A percentile compares a stretch with the other conserved stretches of the same genome.
These are phyloP conservation scores for Symbiodinium natans DNA, from an alignment of 73 alveolate species.

Conservation along the genomic window DNA sequence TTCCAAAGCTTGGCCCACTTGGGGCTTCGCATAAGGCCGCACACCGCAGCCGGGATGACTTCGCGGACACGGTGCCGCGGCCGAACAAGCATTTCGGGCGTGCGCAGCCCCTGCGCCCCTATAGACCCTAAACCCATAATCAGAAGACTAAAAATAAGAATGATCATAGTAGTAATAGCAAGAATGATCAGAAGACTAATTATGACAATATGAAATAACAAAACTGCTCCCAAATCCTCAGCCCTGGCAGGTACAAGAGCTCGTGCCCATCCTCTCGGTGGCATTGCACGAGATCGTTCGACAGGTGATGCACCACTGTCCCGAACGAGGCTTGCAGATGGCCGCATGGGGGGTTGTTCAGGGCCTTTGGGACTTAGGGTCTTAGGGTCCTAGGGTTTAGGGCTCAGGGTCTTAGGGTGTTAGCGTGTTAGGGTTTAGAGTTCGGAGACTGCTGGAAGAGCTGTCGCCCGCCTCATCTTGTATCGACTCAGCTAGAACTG, in stretches of 20 bases:
- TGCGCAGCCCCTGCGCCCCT: no score
- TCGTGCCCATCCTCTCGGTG: conserved; percentile 80
- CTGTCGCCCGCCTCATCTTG: no score
- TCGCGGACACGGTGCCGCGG: neutral
- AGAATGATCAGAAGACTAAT: neutral
- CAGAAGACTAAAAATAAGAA: no score
- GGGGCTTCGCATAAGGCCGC: neutral
- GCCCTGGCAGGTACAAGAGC: conserved; percentile 21
- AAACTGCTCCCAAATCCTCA: neutral
- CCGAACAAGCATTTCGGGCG: neutral
- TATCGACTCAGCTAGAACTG: no score
- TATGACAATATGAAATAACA: neutral
- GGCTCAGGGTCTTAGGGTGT: no score
- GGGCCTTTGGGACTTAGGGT: neutral
- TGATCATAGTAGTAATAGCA: neutral
- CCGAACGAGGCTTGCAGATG: conserved; percentile 26
- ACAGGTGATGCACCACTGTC: conserved; percentile 91
- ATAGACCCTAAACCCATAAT: no score
- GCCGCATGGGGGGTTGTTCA: neutral
- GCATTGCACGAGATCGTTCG: conserved; percentile 78
- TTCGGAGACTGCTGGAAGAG: no score
- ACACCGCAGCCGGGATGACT: neutral
- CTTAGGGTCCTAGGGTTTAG: no score
- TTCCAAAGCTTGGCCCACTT: no score
- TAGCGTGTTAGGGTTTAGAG: no score